A percentile compares a stretch with the other conserved stretches of the same genome.
Evolutionary conservation across 495 filamentous ascomycete genomes (phyloP).

Genomic region (Usnea hakonensis): DNA sequence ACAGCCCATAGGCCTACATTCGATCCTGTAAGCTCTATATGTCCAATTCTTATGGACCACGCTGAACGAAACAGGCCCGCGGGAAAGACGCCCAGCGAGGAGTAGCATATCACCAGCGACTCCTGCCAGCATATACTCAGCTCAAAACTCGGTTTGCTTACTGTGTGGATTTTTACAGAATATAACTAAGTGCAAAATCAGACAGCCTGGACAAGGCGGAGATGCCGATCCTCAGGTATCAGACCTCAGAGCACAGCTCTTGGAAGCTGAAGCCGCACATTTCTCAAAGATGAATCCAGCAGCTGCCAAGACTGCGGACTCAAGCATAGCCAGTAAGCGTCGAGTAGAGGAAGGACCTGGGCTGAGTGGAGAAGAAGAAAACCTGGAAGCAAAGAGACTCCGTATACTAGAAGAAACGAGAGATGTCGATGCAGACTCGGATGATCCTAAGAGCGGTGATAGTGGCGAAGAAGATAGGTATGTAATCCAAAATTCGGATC

Average conservation of each 20-base stretch:
- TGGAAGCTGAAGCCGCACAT: conserved; percentile 79
- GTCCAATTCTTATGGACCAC: neutral
- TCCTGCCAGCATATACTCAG: conserved; percentile 84
- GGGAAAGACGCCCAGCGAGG: conserved; percentile 93
- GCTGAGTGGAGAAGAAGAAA: conserved; percentile 51
- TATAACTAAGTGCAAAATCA: conserved; percentile 26
- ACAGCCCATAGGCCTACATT: conserved; percentile 27
- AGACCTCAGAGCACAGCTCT: conserved; percentile 84
- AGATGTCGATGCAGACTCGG: conserved; percentile 86
- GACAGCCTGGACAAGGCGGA: conserved; percentile 82
- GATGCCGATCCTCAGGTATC: conserved; percentile 64
- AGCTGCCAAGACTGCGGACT: conserved; percentile 32
- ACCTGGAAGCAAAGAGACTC: conserved; percentile 74
- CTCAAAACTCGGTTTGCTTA: conserved; percentile 68
- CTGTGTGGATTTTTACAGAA: conserved; percentile 9
- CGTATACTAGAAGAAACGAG: conserved; percentile 81
- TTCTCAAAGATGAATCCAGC: conserved; percentile 66
- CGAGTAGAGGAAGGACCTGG: conserved; percentile 48
- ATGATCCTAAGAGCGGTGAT: conserved; percentile 53
- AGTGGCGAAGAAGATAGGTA: conserved; percentile 66
- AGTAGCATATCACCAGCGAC: conserved; percentile 91
- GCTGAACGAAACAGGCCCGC: conserved; percentile 53
- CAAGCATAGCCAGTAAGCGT: conserved; percentile 51
- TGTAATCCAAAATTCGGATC: neutral
- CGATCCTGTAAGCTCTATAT: conserved; percentile 20